Evolutionary conservation across 192 early-diverging fungal genomes (phyloP), one percentile per base, ranked within the genome.

Genomic region (Umbelopsis vinacea): DNA sequence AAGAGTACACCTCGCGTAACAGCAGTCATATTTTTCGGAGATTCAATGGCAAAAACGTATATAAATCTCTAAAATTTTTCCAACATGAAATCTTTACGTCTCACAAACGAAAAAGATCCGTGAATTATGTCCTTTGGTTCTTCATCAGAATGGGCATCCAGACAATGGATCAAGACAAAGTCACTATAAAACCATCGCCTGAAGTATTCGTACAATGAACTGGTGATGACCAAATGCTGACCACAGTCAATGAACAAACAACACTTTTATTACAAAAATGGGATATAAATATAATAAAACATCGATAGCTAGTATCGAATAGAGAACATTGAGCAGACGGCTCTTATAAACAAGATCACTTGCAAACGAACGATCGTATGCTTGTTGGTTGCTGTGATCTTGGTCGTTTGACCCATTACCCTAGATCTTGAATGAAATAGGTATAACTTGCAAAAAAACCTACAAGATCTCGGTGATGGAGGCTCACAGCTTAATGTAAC

Each of bases 51-150:
- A 50, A 21, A 17, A 50, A 50, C 15, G 48, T 50, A 63, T 63
- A 63, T 37, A 63, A 63, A 37, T 8, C 6, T 19, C 26, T 11
- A 37, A 63, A 63, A 37, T 63, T 63, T 63, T 55, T 63, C 35
- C 12, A 37, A 12, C 17, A 8, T 17, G 11, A 15, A 15, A 35
- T 63, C 57, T 63, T 63, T 63, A 63, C 57, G 57, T 63, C 57
- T 63, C 57, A 63, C 57, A 63, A 63, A 63, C 57, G 57, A 63
- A 63, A 63, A 63, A 22, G 57, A 63, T 63, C 57, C 57, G 26
- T 63, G 33, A 63, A 63, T 63, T 63, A 38, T 63, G 57, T 63
- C 57, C 57, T 63, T 63, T 63, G 57, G 57, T 63, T 63, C 33
- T 63, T 63, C 57, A 63, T 63, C 57, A 63, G 33, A 63, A 63